Base-by-base conservation (phyloP, 139 green algal genomes). In the Haematococcus lacustris region DNA sequence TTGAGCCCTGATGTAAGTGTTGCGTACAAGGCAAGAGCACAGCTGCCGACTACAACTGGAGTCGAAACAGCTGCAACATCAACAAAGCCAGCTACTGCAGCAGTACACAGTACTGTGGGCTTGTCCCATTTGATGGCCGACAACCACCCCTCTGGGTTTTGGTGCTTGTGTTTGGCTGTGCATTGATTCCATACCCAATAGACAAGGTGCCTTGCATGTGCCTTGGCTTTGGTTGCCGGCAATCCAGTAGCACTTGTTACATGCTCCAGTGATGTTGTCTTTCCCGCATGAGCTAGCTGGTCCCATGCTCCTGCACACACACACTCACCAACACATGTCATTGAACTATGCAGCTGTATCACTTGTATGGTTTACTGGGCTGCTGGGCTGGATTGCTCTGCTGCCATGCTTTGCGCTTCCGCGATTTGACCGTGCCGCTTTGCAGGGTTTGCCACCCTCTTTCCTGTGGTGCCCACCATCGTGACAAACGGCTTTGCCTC, bases 401-500 rank as follows among this genome's bases (percentile, higher is more conserved):
- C 43, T 9, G 9, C 17, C 17, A 53, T 9, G 43, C 43, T 9
- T 17, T 53, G 9, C 9, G 9, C 17, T 9, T 9, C 43, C 43
- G 43, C 43, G 9, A 53, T 53, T 53, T 53, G 43, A 9, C 9
- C 43, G 43, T 53, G 43, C 17, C 9, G 17, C 43, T 53, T 9
- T 17, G 53, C 53, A 64, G 53, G 53, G 13, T 64, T 64, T 30
- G 53, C 53, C 53, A 64, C 53, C 13, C 26, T 64, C 21, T 64
- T 64, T 26, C 53, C 53, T 35, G 53, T 64, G 23, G 33, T 64
- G 23, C 53, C 53, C 21, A 64, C 53, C 13, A 21, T 64, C 23
- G 53, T 90, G 35, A 94, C 88, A 4, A 87, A 97, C 66, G 91
- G 89, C 60, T 96, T 96, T 70, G 89, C 91, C 0, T 86, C 78